Conservation (phyloP, 495 filamentous ascomycete genomes). For the Tuber umbilicatum region DNA sequence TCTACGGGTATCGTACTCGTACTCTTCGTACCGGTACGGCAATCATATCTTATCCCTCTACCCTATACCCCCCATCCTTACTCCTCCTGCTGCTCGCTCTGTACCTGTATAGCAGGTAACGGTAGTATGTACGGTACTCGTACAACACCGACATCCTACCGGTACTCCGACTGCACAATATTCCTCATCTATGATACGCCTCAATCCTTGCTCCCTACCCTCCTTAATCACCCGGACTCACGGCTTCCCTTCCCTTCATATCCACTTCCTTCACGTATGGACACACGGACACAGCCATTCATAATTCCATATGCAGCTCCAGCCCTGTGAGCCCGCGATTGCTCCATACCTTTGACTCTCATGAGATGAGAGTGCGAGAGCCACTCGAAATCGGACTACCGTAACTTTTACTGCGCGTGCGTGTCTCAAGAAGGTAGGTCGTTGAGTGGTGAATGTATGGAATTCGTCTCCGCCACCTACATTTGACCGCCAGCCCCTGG, state of each 20-base stretch:
- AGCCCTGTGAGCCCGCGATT: not conserved
- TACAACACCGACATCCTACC: not conserved
- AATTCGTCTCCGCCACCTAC: not conserved
- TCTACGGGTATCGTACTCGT: not conserved
- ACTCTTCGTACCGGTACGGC: not conserved
- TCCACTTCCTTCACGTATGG: not conserved
- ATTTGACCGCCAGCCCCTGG: not conserved
- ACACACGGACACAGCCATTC: not conserved
- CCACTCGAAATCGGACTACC: not conserved
- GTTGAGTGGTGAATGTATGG: not conserved
- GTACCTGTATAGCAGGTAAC: not conserved
- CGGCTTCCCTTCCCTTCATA: not conserved
- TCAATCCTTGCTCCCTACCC: not conserved
- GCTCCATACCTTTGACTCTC: not conserved
- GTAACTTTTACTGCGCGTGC: not conserved
- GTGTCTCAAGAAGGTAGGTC: not conserved
- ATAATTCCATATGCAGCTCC: not conserved
- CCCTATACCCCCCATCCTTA: not conserved
- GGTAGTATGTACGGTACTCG: not conserved
- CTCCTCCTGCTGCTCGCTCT: not conserved
- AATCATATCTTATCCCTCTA: not conserved
- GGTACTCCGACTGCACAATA: not conserved
- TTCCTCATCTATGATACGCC: slow-evolving; percentile 3
- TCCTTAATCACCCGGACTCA: not conserved
- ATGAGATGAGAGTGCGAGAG: not conserved